Base-by-base conservation (phyloP, 768 basidiomycete species). In the Suillus subalutaceus region DNA sequence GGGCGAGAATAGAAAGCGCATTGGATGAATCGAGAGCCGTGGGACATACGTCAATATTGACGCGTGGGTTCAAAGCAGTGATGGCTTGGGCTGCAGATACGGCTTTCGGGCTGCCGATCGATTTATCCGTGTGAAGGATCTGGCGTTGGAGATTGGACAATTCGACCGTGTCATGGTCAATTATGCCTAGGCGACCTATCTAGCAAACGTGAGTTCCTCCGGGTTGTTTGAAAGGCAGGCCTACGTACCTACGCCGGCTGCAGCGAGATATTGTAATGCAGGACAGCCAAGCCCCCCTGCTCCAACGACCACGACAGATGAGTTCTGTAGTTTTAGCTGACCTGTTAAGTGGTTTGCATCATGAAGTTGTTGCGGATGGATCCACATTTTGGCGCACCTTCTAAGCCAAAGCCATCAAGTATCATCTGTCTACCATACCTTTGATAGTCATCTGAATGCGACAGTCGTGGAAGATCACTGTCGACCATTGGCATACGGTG, bases 381-480 rank as follows among this genome's bases (percentile, higher is more conserved):
- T 38, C 23, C 48, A 23, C 6, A 52, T 41, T 32, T 5, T 43
- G 48, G 66, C 79, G 57, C 65, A 91, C 96, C 96, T 78, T 87
- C 83, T 2, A 98, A 82, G 10, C 96, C 96, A 74, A 97, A 90
- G 20, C 89, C 90, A 65, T 93, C 88, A 63, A 97, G 79, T 65
- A 98, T 94, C 96, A 99, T 97, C 75, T 99, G 97, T 63, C 97
- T 84, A 53, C 97, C 96, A 88, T 98, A 99, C 65, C 96, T 85
- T 71, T 83, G 81, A 76, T 97, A 98, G 70, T 98, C 96, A 62
- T 84, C 80, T 48, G 89, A 73, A 40, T 80, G 78, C 37, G 84
- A 79, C 67, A 81, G 66, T 66, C 68, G 69, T 16, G 66, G 66
- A 41, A 65, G 41, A 26, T 66, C 62, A 15, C 32, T 32, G 23